These are phyloP conservation scores for Cucurbita pepo DNA, from an alignment of 306 rosid genomes.

Conservation along the genomic window DNA sequence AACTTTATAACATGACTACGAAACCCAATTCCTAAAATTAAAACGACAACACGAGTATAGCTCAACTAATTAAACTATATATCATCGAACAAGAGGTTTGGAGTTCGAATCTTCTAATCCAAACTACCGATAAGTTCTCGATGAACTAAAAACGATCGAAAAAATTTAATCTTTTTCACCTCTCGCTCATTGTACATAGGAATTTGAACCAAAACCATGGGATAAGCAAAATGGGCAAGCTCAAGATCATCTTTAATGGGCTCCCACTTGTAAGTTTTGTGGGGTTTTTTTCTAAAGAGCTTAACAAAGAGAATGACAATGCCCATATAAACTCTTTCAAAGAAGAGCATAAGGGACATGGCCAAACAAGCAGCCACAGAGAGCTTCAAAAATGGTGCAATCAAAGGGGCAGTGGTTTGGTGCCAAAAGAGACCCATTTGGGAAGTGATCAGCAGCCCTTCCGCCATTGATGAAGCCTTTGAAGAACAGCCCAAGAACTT, in stretches of 20 bases:
- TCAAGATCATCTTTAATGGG: constrained; percentile 58
- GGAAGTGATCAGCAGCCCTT: background rate
- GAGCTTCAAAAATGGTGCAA: constrained; percentile 47
- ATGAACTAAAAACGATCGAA: too few species aligned
- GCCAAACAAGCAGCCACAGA: constrained; percentile 37
- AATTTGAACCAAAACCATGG: constrained; percentile 54
- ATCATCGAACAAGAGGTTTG: too few species aligned
- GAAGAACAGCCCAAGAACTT: background rate
- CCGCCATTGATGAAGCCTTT: constrained; percentile 21
- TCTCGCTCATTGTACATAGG: constrained; percentile 62
- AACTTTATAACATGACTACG: too few species aligned
- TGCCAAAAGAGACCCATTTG: constrained; percentile 42
- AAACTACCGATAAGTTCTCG: too few species aligned
- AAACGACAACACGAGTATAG: too few species aligned
- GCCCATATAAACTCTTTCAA: constrained; percentile 79
- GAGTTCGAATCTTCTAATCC: too few species aligned
- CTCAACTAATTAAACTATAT: background rate
- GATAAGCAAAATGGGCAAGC: constrained; percentile 41
- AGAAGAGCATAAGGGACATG: constrained; percentile 67
- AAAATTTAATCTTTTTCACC: constrained; percentile 11
- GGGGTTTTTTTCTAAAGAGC: constrained; percentile 35
- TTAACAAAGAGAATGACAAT: constrained; percentile 40
- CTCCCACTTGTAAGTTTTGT: constrained; percentile 67
- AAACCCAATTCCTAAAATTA: too few species aligned
- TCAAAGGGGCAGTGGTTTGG: constrained; percentile 36